phyloP scores from a whole-genome alignment of 2,329 filamentous ascomycete species.

The Clarireedia sp. region DNA sequence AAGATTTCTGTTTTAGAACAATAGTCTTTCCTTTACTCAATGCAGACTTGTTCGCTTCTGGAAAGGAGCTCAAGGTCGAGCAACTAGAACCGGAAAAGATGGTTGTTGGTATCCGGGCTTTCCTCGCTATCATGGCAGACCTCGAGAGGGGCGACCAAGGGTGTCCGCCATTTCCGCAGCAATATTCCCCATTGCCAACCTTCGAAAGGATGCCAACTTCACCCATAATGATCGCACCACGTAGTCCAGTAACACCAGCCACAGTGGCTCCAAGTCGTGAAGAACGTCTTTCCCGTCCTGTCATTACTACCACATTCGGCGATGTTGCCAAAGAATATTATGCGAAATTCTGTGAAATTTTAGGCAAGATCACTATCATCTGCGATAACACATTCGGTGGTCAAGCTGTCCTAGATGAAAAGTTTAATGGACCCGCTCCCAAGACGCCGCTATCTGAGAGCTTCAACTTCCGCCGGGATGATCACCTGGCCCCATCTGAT shows the following conservation, averaged over 20 bases:
- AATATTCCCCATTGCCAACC: constrained; percentile 38
- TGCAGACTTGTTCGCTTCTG: constrained; percentile 73
- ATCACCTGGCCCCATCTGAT: constrained; percentile 61
- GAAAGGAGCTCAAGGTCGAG: constrained; percentile 60
- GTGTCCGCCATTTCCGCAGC: constrained; percentile 74
- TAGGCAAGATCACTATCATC: constrained; percentile 91
- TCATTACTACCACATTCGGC: constrained; percentile 54
- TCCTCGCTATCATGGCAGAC: constrained; percentile 87
- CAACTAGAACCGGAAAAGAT: constrained; percentile 93
- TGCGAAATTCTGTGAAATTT: constrained; percentile 82
- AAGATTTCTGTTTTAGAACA: constrained; percentile 84
- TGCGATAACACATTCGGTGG: constrained; percentile 97
- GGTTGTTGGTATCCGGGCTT: constrained; percentile 93
- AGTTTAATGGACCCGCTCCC: constrained; percentile 76
- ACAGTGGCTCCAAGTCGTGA: constrained; percentile 36
- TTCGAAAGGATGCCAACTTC: constrained; percentile 42
- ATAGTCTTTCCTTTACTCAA: constrained; percentile 96
- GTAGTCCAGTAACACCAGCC: constrained; percentile 14
- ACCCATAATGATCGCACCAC: constrained; percentile 38
- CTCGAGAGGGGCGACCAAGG: constrained; percentile 75
- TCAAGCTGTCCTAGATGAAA: constrained; percentile 90
- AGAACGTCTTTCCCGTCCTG: constrained; percentile 59
- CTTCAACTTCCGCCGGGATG: constrained; percentile 87
- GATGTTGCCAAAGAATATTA: constrained; percentile 81
- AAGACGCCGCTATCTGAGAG: constrained; percentile 94